phyloP scores from a whole-genome alignment of 1,284 basidiomycete species.

The Marasmius fiardii region DNA sequence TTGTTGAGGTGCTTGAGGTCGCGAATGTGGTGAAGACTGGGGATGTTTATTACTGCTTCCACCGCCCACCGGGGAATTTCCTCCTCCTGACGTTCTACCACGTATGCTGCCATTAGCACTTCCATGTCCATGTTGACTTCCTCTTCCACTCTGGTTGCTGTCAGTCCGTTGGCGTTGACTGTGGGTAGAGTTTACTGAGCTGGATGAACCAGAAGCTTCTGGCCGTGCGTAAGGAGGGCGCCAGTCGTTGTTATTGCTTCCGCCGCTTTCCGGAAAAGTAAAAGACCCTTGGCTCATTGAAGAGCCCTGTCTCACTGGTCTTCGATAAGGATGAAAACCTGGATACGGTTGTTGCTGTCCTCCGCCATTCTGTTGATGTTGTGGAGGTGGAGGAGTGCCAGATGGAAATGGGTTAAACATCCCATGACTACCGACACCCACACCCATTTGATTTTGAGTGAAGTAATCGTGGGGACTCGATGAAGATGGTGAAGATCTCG shows the following conservation, averaged over 20 bases:
- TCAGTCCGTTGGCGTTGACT: slow-evolving; percentile 62
- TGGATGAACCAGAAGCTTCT: slow-evolving; percentile 72
- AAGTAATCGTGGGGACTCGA: slow-evolving; percentile 47
- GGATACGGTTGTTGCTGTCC: slow-evolving; percentile 44
- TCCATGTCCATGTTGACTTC: slow-evolving; percentile 33
- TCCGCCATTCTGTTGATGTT: slow-evolving; percentile 39
- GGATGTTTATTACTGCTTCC: slow-evolving; percentile 1
- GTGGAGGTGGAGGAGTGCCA: slow-evolving; percentile 61
- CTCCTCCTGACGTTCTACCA: slow-evolving; percentile 20
- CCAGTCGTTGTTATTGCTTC: slow-evolving; percentile 39
- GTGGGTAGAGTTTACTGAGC: slow-evolving; percentile 67
- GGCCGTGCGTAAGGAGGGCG: slow-evolving; percentile 67
- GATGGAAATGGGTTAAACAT: slow-evolving; percentile 64
- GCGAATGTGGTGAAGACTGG: slow-evolving; percentile 16
- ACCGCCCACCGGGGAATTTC: neutral
- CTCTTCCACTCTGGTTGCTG: slow-evolving; percentile 47
- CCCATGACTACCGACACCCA: slow-evolving; percentile 9
- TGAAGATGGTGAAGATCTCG: slow-evolving; percentile 21
- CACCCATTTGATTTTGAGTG: slow-evolving; percentile 45
- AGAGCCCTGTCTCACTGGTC: slow-evolving; percentile 50
- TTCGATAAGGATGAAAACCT: slow-evolving; percentile 78
- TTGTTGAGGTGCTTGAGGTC: slow-evolving; percentile 23
- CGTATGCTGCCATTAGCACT: slow-evolving; percentile 32
- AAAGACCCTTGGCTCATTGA: slow-evolving; percentile 19
- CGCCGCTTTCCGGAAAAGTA: slow-evolving; percentile 24